Base-by-base conservation (phyloP, 129 eudicot species). In the Tagetes erecta region DNA sequence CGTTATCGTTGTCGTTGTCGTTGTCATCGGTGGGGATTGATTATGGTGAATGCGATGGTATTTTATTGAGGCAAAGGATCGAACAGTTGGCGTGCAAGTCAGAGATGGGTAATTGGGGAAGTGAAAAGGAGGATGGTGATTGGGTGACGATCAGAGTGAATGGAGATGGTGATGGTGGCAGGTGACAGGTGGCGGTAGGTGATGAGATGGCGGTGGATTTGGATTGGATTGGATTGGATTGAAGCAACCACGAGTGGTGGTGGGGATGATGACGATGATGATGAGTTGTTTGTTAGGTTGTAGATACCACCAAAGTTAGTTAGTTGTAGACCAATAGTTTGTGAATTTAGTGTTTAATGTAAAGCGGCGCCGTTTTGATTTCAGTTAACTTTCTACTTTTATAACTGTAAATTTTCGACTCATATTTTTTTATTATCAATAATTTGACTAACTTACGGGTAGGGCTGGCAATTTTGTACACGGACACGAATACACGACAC, bases 111-210 rank as follows among this genome's bases (percentile, higher is more conserved):
- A 67, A 70, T 31, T 85, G 96, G 93, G 37, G 35, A 3, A 53
- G 79, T 72, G 83, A 72, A 66, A 79, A 79, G 77, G 87, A 56
- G 70, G 89, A 82, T 47, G 78, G 34, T 20, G 71, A 6, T 49
- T 90, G 96, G 96, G 49, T 90, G 20, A 85, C 85, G 27, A 47
- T 90, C 5, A 90, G 92, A 79, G 58, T 33, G 31, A 71, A 42
- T 53, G 14, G 64, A 58, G 72, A 44, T 57, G 75, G 47, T 10
- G 78, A 49, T 9, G 6, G 80, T 59, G 58, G 78, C 59, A 67
- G 70, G 75, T 80, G 80, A 53, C 67, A 42, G 82, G 73, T 71
- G 83, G 83, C 64, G 78, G 78, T 79, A 44, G 82, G 77, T 67
- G 69, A 34, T 49, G 82, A 47, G 41, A 49, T 36, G 82, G 71